Evolutionary conservation across 2,329 filamentous ascomycete genomes (phyloP), one percentile per base, ranked within the genome.

Genomic region (Neophaeococcomyces mojaviensis): DNA sequence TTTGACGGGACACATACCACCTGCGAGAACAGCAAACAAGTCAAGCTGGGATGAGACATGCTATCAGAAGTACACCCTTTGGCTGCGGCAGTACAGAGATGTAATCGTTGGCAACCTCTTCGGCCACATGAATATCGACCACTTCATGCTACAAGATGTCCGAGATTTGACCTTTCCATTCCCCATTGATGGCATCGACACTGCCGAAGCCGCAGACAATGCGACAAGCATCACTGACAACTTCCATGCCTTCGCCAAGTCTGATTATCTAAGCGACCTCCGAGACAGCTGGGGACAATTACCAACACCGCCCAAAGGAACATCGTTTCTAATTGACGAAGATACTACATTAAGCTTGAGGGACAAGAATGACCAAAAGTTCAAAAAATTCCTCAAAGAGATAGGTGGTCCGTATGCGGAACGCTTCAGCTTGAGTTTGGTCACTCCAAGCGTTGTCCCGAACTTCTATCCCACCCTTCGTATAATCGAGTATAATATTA

Each of bases 61-160:
- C 68, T 98, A 90, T 89, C 90, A 96, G 63, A 96, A 94, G 63
- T 98, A 95, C 65, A 85, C 88, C 0, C 69, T 97, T 3, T 97
- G 89, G 88, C 69, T 90, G 59, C 78, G 81, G 55, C 88, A 94
- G 63, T 98, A 88, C 64, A 84, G 92, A 28, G 92, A 98, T 63
- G 83, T 98, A 31, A 75, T 98, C 16, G 75, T 89, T 16, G 81
- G 78, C 10, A 81, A 80, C 20, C 61, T 94, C 4, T 98, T 85
- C 60, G 92, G 90, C 1, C 92, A 98, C 63, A 97, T 98, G 92
- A 98, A 98, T 60, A 86, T 96, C 54, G 92, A 98, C 58, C 92
- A 98, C 64, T 98, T 98, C 65, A 77, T 97, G 60, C 69, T 98
- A 13, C 87, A 95, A 58, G 90, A 97, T 62, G 86, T 81, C 47